Evolutionary conservation across 495 filamentous ascomycete species (phyloP), one percentile per base, ranked within the genome.

Genomic region (Apodospora peruviana): DNA sequence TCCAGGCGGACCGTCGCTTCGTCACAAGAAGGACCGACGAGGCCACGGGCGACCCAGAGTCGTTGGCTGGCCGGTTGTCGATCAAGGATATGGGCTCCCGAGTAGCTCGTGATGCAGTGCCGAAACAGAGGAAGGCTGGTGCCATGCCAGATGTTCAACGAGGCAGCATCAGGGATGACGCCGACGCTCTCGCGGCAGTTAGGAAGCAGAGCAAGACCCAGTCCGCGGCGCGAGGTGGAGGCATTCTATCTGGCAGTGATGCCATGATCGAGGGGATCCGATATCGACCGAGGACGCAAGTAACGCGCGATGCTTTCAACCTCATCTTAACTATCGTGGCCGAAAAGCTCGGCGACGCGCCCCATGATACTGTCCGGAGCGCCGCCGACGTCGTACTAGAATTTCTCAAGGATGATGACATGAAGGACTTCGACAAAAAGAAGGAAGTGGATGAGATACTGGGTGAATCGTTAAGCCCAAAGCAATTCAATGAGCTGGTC

Each of bases 361-460:
- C 91, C 7, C 88, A 91, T 43, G 87, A 91, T 62, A 83, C 95
- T 39, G 89, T 94, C 40, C 80, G 88, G 44, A 97, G 93, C 64
- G 93, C 94, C n/a, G 90, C 94, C 21, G 93, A 99, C 70, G 91
- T 88, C 1, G 81, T 88, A 1, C 70, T 99, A 19, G 91, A 99
- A 61, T 84, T 82, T 41, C 79, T 99, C 27, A 99, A 97, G 66
- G 88, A 97, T 54, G 91, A 96, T 49, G 83, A 90, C 39, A 80
- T 95, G 73, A 99, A 96, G 68, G 93, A 99, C 62, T 90, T 94
- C 46, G 94, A 97, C 63, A 97, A 95, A 72, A 97, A 96, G 70
- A 95, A 91, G 71, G 91, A 95, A 59, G 82, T 99, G 32, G 93
- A 97, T 55, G 93, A 97, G 52, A 77, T 97, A 46, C 62, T 99